Conservation (phyloP, 2,329 filamentous ascomycete genomes). For the Colletotrichum orchidophilum region DNA sequence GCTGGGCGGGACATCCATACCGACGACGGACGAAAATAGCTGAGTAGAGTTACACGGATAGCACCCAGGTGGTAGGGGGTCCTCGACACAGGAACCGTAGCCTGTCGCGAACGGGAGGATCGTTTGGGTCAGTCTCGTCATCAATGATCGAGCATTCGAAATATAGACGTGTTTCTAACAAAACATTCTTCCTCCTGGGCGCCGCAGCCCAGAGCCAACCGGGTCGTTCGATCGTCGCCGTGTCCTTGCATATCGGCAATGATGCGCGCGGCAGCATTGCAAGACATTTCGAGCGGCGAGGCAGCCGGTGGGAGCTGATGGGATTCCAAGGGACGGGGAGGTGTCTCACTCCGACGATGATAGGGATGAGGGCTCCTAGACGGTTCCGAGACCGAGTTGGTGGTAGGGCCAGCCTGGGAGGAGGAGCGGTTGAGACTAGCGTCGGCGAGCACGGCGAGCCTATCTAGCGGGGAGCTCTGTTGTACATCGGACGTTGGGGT, state of each 20-base stretch:
- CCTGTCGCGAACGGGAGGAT: background rate
- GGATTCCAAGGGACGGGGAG: constrained; percentile 33
- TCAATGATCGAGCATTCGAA: constrained; percentile 44
- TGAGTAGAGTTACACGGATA: background rate
- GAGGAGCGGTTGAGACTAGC: constrained; percentile 39
- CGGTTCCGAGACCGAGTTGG: constrained; percentile 35
- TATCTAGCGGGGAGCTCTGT: constrained; percentile 40
- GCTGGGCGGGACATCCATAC: background rate
- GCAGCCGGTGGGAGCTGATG: constrained; percentile 30
- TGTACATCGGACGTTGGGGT: constrained; percentile 29
- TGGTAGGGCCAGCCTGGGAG: constrained; percentile 37
- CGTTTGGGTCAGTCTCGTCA: background rate
- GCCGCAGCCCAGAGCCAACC: constrained; percentile 43
- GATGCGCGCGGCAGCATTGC: constrained; percentile 46
- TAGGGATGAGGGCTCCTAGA: constrained; percentile 32
- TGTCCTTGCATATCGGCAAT: constrained; percentile 52
- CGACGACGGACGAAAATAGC: no score
- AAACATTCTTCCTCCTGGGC: constrained; percentile 40
- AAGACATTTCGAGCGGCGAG: constrained; percentile 46
- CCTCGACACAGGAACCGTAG: background rate
- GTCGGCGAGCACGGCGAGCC: constrained; percentile 49
- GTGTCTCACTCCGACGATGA: constrained; percentile 16
- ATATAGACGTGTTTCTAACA: constrained; percentile 46
- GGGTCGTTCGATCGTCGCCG: constrained; percentile 39
- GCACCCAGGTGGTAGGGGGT: background rate